These are phyloP conservation scores for Fonsecaea pedrosoi DNA, from an alignment of 2,329 filamentous ascomycete genomes.

Conservation along the genomic window DNA sequence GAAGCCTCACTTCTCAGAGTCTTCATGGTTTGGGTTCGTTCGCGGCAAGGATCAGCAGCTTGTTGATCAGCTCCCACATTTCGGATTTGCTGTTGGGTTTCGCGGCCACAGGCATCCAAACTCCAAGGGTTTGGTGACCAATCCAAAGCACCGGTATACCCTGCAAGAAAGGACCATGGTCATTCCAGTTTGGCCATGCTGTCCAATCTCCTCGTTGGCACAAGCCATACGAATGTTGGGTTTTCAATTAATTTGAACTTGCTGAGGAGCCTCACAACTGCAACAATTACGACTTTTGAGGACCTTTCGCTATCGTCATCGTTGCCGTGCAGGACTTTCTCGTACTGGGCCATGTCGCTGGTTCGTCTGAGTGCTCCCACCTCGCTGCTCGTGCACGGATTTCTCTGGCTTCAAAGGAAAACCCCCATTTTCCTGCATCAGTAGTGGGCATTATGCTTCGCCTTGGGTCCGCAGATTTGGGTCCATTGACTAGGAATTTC, in stretches of 20 bases:
- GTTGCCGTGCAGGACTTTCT: background rate
- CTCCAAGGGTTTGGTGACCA: background rate
- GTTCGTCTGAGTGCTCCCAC: background rate
- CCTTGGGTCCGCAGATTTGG: background rate
- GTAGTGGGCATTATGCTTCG: constrained; percentile 5
- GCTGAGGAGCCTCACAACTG: background rate
- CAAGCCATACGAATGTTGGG: background rate
- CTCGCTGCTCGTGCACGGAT: constrained; percentile 5
- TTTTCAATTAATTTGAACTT: background rate
- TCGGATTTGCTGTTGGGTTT: background rate
- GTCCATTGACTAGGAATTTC: background rate
- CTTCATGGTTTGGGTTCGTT: background rate
- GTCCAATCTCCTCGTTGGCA: background rate
- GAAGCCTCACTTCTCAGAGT: background rate
- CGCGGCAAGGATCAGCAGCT: background rate
- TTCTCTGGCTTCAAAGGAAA: background rate
- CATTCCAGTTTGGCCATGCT: background rate
- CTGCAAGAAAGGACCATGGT: background rate
- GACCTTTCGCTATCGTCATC: background rate
- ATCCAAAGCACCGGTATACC: background rate
- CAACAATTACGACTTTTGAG: background rate
- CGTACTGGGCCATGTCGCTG: constrained; percentile 1
- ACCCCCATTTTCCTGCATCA: constrained; percentile 5
- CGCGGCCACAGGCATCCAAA: background rate
- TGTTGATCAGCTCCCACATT: background rate